Conservation (phyloP, 148 eudicot species). For the Fagopyrum tataricum region DNA sequence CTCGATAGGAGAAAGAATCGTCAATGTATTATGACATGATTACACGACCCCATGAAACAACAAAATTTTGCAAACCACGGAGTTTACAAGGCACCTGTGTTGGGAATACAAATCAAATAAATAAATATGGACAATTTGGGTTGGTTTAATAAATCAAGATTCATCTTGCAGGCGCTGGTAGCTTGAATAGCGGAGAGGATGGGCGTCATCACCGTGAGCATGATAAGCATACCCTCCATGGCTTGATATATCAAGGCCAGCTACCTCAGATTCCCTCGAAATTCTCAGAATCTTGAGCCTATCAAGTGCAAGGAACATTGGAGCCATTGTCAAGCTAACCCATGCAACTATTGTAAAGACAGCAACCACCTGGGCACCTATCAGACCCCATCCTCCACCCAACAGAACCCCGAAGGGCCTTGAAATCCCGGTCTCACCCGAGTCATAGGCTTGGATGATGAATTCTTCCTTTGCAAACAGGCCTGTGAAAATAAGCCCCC, state of each 20-base stretch:
- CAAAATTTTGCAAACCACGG: background rate
- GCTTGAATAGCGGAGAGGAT: conserved; percentile 30
- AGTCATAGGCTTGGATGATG: conserved; percentile 39
- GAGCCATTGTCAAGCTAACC: conserved; percentile 68
- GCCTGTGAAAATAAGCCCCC: conserved; percentile 67
- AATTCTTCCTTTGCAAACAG: conserved; percentile 60
- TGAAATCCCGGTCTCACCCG: conserved; percentile 31
- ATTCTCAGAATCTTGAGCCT: conserved; percentile 47
- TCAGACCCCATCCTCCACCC: conserved; percentile 60
- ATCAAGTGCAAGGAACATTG: conserved; percentile 44
- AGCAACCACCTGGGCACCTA: conserved; percentile 51
- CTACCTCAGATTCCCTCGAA: conserved; percentile 46
- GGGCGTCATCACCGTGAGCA: conserved; percentile 37
- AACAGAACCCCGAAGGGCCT: conserved; percentile 52
- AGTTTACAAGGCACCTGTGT: background rate
- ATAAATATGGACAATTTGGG: conserved; percentile 6
- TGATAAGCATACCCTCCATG: conserved; percentile 69
- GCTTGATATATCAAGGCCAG: conserved; percentile 61
- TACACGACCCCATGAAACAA: background rate
- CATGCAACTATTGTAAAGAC: conserved; percentile 40
- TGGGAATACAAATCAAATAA: background rate
- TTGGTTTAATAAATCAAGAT: background rate
- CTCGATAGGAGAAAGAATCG: background rate
- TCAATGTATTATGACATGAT: background rate
- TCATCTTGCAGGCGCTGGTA: conserved; percentile 31